These are phyloP conservation scores for Psilocybe azurescens DNA, from an alignment of 768 basidiomycete species.

Conservation along the genomic window DNA sequence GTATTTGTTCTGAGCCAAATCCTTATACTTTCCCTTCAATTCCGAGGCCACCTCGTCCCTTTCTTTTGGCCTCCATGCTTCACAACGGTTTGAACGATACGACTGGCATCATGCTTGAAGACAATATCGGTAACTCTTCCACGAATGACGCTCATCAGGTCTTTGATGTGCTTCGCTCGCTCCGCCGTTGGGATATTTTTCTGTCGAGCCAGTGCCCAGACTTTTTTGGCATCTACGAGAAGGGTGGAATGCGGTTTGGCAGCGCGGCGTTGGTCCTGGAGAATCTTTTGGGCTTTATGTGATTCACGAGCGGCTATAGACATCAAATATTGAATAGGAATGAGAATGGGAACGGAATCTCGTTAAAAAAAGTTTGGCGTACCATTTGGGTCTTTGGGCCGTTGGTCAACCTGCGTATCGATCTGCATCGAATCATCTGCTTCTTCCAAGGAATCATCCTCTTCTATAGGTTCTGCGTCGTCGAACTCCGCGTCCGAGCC, in stretches of 20 bases:
- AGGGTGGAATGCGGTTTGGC: conserved; percentile 79
- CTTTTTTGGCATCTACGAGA: conserved; percentile 71
- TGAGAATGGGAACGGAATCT: not conserved
- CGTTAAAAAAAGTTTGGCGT: conserved; percentile 13
- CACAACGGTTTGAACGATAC: conserved; percentile 82
- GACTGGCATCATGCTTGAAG: conserved; percentile 91
- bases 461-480: conserved; percentile 41
- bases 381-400: conserved; percentile 68
- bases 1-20: conserved; percentile 86
- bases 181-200: conserved; percentile 73
- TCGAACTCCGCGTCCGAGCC: conserved; percentile 25
- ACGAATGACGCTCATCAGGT: conserved; percentile 77
- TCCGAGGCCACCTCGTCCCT: conserved; percentile 83
- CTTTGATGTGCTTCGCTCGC: conserved; percentile 73
- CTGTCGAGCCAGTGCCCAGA: conserved; percentile 79
- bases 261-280: conserved; percentile 73
- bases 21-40: conserved; percentile 79
- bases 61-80: conserved; percentile 80
- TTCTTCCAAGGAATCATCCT: conserved; percentile 39
- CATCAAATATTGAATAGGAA: conserved; percentile 4
- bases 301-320: conserved; percentile 65
- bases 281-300: conserved; percentile 70
- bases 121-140: conserved; percentile 87
- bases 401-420: conserved; percentile 33
- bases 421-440: conserved; percentile 39